phyloP scores from a whole-genome alignment of 2,329 filamentous ascomycete genomes.

The Sclerotinia subarctica region DNA sequence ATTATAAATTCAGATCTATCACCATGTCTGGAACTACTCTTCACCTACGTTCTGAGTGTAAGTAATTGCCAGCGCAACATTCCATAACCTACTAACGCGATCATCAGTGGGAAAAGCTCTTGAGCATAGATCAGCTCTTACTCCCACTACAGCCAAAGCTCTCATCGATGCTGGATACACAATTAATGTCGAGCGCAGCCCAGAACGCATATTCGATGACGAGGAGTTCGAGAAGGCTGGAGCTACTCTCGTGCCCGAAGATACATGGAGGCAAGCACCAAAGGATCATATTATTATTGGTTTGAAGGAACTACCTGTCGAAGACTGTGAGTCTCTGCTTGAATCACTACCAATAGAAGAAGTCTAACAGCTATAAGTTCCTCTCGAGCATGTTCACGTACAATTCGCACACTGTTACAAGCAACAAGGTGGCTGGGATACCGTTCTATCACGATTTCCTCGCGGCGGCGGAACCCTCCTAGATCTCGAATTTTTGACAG shows the following conservation, averaged over 20 bases:
- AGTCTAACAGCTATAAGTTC: slow-evolving; percentile 42
- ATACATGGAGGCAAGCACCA: slow-evolving; percentile 66
- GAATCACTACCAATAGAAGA: neutral
- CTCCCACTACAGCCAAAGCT: slow-evolving; percentile 49
- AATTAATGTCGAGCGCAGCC: slow-evolving; percentile 64
- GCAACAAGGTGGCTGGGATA: slow-evolving; percentile 73
- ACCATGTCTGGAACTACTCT: slow-evolving; percentile 39
- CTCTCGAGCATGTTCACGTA: slow-evolving; percentile 69
- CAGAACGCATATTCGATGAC: slow-evolving; percentile 64
- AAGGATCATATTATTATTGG: slow-evolving; percentile 69
- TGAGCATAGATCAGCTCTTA: slow-evolving; percentile 43
- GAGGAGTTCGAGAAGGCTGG: slow-evolving; percentile 61
- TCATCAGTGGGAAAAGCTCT: slow-evolving; percentile 41
- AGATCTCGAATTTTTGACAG: slow-evolving; percentile 82
- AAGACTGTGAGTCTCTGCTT: slow-evolving; percentile 50
- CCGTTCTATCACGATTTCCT: slow-evolving; percentile 74
- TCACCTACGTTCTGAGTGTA: slow-evolving; percentile 43
- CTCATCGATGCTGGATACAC: slow-evolving; percentile 67
- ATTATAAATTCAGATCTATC: slow-evolving; percentile 24
- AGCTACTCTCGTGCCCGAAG: slow-evolving; percentile 61
- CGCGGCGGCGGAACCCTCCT: slow-evolving; percentile 73
- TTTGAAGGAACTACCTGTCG: slow-evolving; percentile 74
- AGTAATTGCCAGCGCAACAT: slow-evolving; percentile 30
- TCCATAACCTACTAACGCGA: slow-evolving; percentile 33
- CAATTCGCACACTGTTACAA: slow-evolving; percentile 76